Conservation (phyloP, 192 early-diverging fungal species). For the Chytriomyces confervae region DNA sequence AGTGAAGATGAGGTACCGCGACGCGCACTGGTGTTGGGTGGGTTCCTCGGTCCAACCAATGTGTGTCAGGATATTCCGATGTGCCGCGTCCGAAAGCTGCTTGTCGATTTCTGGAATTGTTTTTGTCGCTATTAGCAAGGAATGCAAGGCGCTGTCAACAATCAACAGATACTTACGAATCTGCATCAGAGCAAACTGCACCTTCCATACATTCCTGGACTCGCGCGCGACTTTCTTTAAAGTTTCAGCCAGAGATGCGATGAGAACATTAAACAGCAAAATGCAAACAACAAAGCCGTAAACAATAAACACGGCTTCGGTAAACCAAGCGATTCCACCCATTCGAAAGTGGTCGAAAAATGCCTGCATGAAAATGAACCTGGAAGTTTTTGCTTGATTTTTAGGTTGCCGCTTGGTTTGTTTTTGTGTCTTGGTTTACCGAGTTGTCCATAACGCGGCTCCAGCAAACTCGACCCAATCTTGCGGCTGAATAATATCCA, state of each 20-base stretch:
- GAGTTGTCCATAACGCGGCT: constrained; percentile 23
- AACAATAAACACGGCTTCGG: constrained; percentile 24
- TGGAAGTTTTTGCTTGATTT: not conserved
- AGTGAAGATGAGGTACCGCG: constrained; percentile 27
- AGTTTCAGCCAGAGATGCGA: constrained; percentile 34
- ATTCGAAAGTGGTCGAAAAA: constrained; percentile 22
- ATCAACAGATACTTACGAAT: constrained; percentile 16
- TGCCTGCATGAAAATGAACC: constrained; percentile 9
- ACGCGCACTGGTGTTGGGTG: not conserved
- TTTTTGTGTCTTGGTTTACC: constrained; percentile 24
- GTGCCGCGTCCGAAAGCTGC: not conserved
- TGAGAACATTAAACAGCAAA: constrained; percentile 36
- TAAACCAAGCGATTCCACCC: constrained; percentile 18
- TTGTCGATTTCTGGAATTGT: constrained; percentile 21
- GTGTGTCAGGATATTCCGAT: constrained; percentile 2
- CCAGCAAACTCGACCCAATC: constrained; percentile 33
- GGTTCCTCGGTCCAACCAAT: constrained; percentile 21
- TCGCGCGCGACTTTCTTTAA: constrained; percentile 15
- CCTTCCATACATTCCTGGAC: constrained; percentile 23
- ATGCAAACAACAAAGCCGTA: constrained; percentile 21
- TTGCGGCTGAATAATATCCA: not conserved
- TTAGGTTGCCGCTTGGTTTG: constrained; percentile 3
- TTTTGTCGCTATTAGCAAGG: not conserved
- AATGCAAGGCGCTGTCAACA: not conserved
- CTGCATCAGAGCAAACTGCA: constrained; percentile 28